Base-by-base conservation (phyloP, 768 basidiomycete genomes). In the Suillus variegatus region DNA sequence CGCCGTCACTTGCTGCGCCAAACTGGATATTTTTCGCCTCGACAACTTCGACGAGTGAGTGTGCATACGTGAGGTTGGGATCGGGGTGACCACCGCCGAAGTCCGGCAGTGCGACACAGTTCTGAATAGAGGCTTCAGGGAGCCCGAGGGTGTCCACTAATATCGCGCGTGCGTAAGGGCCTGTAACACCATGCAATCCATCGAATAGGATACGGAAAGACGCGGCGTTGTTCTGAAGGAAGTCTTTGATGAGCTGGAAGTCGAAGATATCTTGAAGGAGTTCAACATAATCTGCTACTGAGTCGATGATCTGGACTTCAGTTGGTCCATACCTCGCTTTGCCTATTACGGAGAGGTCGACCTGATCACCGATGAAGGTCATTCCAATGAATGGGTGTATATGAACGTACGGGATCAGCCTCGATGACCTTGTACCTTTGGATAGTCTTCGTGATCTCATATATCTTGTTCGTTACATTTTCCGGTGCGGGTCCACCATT, bases 401-500 rank as follows among this genome's bases (percentile, higher is more conserved):
- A 66, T 66, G 25, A 60, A 80, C 91, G 75, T 73, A 94, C 94
- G 38, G 91, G 83, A 16, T 88, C 81, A 18, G 87, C 86, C 62
- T 95, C 89, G 71, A 97, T 84, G 72, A 91, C 77, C 80, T 93
- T 95, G 87, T 99, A 99, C 62, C 79, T 86, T 66, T 82, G 77
- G 75, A 99, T 93, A 16, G 86, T 86, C 85, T 94, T 97, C 63
- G 94, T 95, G 78, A 87, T 89, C 74, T 93, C 94, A 76, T 85
- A 97, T 68, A 99, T 99, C 80, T 89, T 90, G 81, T 99, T 85
- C n/a, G 97, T 99, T 65, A 99, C 90, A 73, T 83, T 88, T 80
- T 99, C 97, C 0, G 97, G 95, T 25, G 97, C 97, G 22, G 97
- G 97, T 4, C 97, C 97, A 66, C 97, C 97, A 71, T 99, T 99